phyloP scores from a whole-genome alignment of 768 basidiomycete species.

The Hypholoma sublateritium region DNA sequence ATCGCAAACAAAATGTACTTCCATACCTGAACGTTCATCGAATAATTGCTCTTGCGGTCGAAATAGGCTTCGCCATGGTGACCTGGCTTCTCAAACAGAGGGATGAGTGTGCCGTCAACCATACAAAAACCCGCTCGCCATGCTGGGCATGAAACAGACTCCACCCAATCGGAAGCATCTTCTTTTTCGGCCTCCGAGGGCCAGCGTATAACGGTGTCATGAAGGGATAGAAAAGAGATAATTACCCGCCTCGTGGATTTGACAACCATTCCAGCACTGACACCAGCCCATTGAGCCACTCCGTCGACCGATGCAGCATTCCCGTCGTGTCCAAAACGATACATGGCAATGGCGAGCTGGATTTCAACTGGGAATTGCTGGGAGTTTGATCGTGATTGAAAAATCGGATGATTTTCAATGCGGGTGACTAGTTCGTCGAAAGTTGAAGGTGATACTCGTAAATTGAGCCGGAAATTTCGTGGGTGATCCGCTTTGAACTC shows the following conservation, averaged over 20 bases:
- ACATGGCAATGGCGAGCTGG: conserved; percentile 27
- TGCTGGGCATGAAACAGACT: conserved; percentile 4
- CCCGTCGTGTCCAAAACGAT: conserved; percentile 21
- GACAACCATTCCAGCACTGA: conserved; percentile 19
- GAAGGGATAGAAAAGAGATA: conserved; percentile 18
- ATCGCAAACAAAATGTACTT: not conserved
- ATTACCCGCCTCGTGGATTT: conserved; percentile 20
- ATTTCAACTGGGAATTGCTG: conserved; percentile 23
- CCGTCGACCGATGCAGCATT: conserved; percentile 23
- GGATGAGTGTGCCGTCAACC: conserved; percentile 27
- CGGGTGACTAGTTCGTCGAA: conserved; percentile 19
- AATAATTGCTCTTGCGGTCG: conserved; percentile 27
- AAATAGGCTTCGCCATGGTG: conserved; percentile 35
- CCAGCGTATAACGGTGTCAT: conserved; percentile 16
- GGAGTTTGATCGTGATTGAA: too few relatives aligned
- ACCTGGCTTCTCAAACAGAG: conserved; percentile 27
- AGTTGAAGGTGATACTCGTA: conserved; percentile 21
- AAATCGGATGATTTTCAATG: conserved; percentile 21
- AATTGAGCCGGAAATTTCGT: conserved; percentile 22
- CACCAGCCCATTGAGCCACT: conserved; percentile 24
- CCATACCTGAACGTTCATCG: conserved; percentile 29
- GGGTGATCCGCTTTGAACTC: conserved; percentile 19
- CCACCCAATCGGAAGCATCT: conserved; percentile 20
- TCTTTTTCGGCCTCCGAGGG: conserved; percentile 18
- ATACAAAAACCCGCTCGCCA: conserved; percentile 30